A percentile compares a stretch with the other conserved stretches of the same genome.
Conservation (phyloP, 2,329 filamentous ascomycete genomes). For the Xylariaceae sp. region DNA sequence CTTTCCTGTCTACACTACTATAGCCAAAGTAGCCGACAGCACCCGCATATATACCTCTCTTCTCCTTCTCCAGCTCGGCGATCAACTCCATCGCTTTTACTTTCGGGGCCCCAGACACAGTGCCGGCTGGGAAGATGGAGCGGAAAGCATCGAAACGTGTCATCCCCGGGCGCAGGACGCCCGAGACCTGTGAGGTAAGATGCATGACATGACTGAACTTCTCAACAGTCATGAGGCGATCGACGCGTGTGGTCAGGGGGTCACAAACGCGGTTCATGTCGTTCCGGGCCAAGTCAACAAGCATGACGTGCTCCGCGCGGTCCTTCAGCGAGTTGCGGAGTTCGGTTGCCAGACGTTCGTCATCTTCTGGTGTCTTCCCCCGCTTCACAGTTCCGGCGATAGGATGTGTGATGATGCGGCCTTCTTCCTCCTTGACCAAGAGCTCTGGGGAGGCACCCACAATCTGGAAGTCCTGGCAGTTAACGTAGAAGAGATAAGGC, state of each 20-base stretch:
- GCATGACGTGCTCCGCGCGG: conserved; percentile 92
- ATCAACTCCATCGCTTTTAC: conserved; percentile 97
- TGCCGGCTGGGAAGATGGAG: conserved; percentile 95
- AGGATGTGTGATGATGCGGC: conserved; percentile 90
- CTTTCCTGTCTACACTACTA: conserved; percentile 64
- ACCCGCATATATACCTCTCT: conserved; percentile 91
- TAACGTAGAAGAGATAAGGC: conserved; percentile 94
- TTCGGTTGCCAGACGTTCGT: conserved; percentile 74
- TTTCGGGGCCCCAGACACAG: conserved; percentile 92
- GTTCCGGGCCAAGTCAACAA: conserved; percentile 93
- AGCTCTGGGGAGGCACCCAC: conserved; percentile 94
- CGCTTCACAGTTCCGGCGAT: conserved; percentile 95
- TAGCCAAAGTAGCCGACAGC: conserved; percentile 98
- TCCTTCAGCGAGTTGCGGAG: conserved; percentile 83
- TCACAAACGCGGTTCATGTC: conserved; percentile 96
- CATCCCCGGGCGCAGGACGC: conserved; percentile 77
- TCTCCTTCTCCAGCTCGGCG: conserved; percentile 88
- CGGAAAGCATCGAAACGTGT: conserved; percentile 94
- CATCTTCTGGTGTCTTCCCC: conserved; percentile 76
- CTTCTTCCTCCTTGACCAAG: conserved; percentile 84
- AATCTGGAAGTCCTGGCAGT: conserved; percentile 89
- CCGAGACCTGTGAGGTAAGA: conserved; percentile 91
- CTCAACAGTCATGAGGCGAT: conserved; percentile 90
- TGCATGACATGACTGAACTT: conserved; percentile 98
- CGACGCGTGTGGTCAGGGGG: conserved; percentile 83